Evolutionary conservation across 257 asterid genomes (phyloP).

Genomic region (Solanum virginianum): DNA sequence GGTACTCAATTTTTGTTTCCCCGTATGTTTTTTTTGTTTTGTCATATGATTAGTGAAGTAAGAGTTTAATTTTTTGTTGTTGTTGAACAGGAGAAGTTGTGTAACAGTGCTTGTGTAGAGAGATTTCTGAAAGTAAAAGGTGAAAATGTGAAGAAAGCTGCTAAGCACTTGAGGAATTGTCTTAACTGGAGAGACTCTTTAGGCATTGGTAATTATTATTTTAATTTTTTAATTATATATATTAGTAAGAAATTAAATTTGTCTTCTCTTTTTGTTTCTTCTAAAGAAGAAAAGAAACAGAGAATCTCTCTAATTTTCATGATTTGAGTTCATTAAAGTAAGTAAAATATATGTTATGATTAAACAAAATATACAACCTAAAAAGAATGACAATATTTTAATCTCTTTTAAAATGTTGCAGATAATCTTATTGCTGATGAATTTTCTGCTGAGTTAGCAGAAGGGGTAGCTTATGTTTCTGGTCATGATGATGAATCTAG

Average conservation of each 20-base stretch:
- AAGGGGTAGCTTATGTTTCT: constrained; percentile 89
- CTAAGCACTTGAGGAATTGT: constrained; percentile 61
- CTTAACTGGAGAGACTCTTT: constrained; percentile 88
- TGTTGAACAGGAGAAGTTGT: constrained; percentile 64
- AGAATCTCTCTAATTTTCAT: constrained; percentile 26
- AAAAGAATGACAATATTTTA: neutral
- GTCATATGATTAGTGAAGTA: neutral
- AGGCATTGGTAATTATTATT: constrained; percentile 39
- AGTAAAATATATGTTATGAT: neutral
- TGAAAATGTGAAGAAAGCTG: constrained; percentile 77
- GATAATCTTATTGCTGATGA: constrained; percentile 90
- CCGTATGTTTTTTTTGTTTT: neutral
- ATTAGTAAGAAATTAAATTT: neutral
- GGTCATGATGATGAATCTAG: constrained; percentile 84
- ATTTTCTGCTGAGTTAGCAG: constrained; percentile 89
- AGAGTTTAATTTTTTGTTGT: neutral
- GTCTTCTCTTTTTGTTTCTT: constrained; percentile 14
- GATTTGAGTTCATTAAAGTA: constrained; percentile 3
- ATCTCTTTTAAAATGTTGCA: constrained; percentile 12
- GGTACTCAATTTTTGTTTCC: constrained; percentile 15
- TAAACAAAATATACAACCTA: neutral
- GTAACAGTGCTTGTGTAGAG: constrained; percentile 65
- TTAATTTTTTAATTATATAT: neutral
- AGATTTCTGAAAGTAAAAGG: constrained; percentile 74
- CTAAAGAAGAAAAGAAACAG: neutral